Evolutionary conservation across 1,139 yeast species (phyloP), one percentile per base, ranked within the genome.

Genomic region (Taiozyma onychis): DNA sequence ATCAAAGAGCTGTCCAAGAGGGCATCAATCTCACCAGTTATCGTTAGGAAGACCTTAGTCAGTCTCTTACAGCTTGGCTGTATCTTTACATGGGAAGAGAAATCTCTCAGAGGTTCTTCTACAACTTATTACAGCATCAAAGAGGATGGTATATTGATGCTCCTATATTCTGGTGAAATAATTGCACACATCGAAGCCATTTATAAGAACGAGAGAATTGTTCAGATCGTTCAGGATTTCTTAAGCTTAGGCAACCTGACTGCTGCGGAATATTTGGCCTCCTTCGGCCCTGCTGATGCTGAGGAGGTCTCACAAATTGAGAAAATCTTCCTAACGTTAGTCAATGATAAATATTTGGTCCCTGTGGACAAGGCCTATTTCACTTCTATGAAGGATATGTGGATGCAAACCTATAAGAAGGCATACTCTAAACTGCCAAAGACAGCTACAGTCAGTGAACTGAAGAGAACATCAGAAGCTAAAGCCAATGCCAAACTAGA

Each of bases 141-240:
- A 59, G 84, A 83, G 55, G 75, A 72, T 28, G 96, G 96, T 7
- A 70, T 85, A 24, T 73, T 82, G 57, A 67, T 78, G 48, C 71
- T 88, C 49, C 65, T 90, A 34, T 88, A 89, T 67, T 76, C 91
- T 39, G 97, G 96, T 34, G 88, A 88, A 48, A 82, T 90, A 53
- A 74, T 88, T 39, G 69, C 78, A 44, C 74, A 75, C 49, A 76
- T 86, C 42, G 74, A 75, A 50, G 75, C 74, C 28, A 72, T 71
- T 14, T 72, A 69, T 50, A 50, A 65, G 6, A 66, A 69, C 41
- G 70, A 69, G 16, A 49, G 58, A 11, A 71, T 78, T 30, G 87
- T 91, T 0, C 84, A 84, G 54, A 78, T 89, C 39, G 73, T 88
- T n/a, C 90, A 87, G 60, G 88, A 86, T 60, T 72, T 90, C 46